These are phyloP conservation scores for Tetradesmus obliquus DNA, from an alignment of 139 green algal species.

Conservation along the genomic window DNA sequence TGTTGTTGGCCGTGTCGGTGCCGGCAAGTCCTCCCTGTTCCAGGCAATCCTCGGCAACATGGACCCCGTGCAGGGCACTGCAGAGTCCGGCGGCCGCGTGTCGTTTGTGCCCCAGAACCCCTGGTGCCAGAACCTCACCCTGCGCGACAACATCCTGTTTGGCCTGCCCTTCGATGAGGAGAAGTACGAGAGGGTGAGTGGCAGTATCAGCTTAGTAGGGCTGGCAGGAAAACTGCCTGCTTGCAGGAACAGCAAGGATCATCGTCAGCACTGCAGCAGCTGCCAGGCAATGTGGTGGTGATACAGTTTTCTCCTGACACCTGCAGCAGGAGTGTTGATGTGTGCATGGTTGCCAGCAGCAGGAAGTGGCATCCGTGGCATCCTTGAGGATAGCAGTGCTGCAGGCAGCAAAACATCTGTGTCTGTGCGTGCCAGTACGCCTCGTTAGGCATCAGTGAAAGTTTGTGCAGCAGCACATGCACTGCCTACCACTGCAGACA, in stretches of 20 bases:
- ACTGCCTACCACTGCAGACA: too few relatives aligned
- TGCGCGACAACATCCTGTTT: conserved; percentile 79
- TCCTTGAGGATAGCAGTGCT: too few relatives aligned
- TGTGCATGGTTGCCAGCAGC: too few relatives aligned
- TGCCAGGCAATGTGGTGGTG: not conserved
- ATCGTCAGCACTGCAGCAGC: not conserved
- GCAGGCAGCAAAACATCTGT: too few relatives aligned
- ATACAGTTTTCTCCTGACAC: too few relatives aligned
- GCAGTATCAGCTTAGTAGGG: not conserved
- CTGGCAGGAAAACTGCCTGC: too few relatives aligned
- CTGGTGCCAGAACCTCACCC: conserved; percentile 81
- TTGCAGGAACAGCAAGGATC: too few relatives aligned
- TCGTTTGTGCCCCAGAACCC: conserved; percentile 70
- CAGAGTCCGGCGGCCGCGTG: conserved; percentile 50
- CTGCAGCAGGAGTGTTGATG: too few relatives aligned
- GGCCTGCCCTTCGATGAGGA: conserved; percentile 61
- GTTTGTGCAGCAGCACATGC: too few relatives aligned
- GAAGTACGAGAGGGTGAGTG: conserved; percentile 50
- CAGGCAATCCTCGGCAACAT: conserved; percentile 72
- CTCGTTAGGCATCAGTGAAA: too few relatives aligned
- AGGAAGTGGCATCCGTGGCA: too few relatives aligned
- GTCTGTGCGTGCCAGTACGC: too few relatives aligned
- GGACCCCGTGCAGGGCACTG: conserved; percentile 44
- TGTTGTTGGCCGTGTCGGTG: conserved; percentile 68
- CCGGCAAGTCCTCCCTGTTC: conserved; percentile 56